Evolutionary conservation across 371 early-diverging fungal genomes (phyloP).

Genomic region (Globomyces sp.): DNA sequence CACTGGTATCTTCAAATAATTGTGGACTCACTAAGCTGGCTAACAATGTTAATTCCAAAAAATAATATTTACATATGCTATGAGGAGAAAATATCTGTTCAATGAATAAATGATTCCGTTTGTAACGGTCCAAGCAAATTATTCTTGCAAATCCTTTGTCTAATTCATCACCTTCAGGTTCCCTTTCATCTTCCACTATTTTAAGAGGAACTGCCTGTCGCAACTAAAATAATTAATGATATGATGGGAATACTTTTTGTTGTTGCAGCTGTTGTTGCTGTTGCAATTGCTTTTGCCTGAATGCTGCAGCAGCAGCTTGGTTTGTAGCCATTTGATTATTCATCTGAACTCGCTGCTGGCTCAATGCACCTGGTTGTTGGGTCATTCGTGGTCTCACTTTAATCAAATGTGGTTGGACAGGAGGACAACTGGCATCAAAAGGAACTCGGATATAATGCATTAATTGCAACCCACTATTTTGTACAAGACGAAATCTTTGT

Average conservation of each 20-base stretch:
- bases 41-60: background rate
- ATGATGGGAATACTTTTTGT: conserved; percentile 1
- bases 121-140: conserved; percentile 75
- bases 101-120: conserved; percentile 75
- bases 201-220: conserved; percentile 9
- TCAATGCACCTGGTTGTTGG: background rate
- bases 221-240: background rate
- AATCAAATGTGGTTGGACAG: conserved; percentile 20
- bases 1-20: conserved; percentile 5
- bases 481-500: conserved; percentile 23
- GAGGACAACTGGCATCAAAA: conserved; percentile 13
- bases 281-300: conserved; percentile 4
- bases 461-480: conserved; percentile 22
- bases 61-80: conserved; percentile 42
- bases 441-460: conserved; percentile 28
- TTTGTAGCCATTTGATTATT: background rate
- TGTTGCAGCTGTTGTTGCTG: conserved; percentile 12
- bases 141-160: conserved; percentile 65
- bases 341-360: background rate
- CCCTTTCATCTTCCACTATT: conserved; percentile 26
- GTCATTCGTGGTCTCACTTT: conserved; percentile 17
- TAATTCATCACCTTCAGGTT: conserved; percentile 52
- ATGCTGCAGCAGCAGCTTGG: background rate
- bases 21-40: background rate
- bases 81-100: conserved; percentile 76